A percentile compares a stretch with the other conserved stretches of the same genome.
Conservation (phyloP, 192 early-diverging fungal species). For the Helicostylum pulchrum region DNA sequence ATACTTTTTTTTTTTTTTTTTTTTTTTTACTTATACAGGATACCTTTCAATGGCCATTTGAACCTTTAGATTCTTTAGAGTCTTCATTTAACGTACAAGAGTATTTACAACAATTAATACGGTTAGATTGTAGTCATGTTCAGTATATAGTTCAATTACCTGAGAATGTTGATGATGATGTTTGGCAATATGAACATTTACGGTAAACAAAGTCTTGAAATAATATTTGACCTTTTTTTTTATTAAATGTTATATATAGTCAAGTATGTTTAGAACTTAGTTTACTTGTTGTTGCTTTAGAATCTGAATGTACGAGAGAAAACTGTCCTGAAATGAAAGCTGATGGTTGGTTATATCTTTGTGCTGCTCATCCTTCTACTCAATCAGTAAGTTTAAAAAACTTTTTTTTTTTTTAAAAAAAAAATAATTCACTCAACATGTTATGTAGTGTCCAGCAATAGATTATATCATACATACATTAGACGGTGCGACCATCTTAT, state of each 20-base stretch:
- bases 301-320: constrained; percentile 70
- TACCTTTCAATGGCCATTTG: constrained; percentile 45
- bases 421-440: background rate
- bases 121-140: constrained; percentile 60
- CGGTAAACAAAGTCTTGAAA: constrained; percentile 43
- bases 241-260: constrained; percentile 36
- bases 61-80: constrained; percentile 61
- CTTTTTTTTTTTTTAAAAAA: background rate
- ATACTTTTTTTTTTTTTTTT: background rate
- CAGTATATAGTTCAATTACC: constrained; percentile 63
- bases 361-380: constrained; percentile 82
- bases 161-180: constrained; percentile 48
- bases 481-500: constrained; percentile 78
- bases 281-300: constrained; percentile 67
- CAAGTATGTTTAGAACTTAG: constrained; percentile 86
- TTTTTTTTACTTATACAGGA: constrained; percentile 16
- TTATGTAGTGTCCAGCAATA: constrained; percentile 76
- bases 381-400: constrained; percentile 51
- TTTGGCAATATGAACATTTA: constrained; percentile 92
- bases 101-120: constrained; percentile 74
- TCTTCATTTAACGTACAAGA: constrained; percentile 73
- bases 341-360: constrained; percentile 86
- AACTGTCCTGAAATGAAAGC: constrained; percentile 93
- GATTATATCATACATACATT: constrained; percentile 93
- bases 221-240: background rate